A percentile compares a stretch with the other conserved stretches of the same genome.
Conservation (phyloP, 768 basidiomycete species). For the Rickenella mellea region DNA sequence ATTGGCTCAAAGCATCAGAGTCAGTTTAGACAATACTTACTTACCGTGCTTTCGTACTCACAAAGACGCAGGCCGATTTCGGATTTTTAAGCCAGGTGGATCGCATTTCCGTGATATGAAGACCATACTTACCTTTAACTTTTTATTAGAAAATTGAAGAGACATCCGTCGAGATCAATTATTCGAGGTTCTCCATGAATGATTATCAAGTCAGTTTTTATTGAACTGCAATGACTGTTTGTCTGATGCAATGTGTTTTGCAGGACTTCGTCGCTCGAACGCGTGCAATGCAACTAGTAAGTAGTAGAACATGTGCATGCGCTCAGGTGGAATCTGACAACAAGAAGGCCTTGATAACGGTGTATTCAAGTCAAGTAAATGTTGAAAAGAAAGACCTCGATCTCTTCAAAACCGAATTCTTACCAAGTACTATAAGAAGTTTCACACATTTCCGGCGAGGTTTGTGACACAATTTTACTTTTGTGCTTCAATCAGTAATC, state of each 20-base stretch:
- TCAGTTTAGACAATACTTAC: constrained; percentile 1
- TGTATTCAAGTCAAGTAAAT: constrained; percentile 11
- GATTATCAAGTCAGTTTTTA: constrained; percentile 6
- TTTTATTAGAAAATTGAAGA: constrained; percentile 11
- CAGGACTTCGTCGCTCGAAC: constrained; percentile 10
- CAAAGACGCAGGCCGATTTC: constrained; percentile 16
- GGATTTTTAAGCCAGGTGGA: constrained; percentile 14
- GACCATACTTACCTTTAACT: background rate
- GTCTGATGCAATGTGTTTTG: background rate
- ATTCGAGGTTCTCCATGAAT: constrained; percentile 15
- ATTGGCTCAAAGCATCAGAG: constrained; percentile 15
- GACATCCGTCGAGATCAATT: constrained; percentile 20
- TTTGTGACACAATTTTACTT: background rate
- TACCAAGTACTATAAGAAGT: constrained; percentile 10
- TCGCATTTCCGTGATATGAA: background rate
- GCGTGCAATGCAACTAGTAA: constrained; percentile 11
- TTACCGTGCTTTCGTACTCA: background rate
- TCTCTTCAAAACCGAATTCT: constrained; percentile 10
- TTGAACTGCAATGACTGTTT: background rate
- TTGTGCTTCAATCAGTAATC: background rate
- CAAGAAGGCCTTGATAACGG: constrained; percentile 12
- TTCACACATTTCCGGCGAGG: constrained; percentile 12
- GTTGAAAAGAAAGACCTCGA: constrained; percentile 12
- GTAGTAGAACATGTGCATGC: background rate
- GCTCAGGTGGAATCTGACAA: background rate